Evolutionary conservation across 2,329 filamentous ascomycete species (phyloP).

Genomic region (Ceratocystis papillata): DNA sequence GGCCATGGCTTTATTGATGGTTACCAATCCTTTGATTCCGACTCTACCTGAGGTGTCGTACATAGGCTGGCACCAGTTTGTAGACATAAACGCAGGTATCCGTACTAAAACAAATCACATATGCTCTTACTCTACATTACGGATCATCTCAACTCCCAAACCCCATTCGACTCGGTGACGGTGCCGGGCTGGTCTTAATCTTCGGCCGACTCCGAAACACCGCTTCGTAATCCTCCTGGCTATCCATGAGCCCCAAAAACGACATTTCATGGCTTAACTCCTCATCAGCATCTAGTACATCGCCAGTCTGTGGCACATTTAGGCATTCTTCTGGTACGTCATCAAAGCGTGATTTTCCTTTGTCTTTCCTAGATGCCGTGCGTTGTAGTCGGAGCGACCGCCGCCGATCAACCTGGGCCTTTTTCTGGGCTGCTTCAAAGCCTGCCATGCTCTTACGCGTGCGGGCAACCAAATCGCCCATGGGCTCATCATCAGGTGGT

Average conservation of each 20-base stretch:
- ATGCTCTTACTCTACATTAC: no score
- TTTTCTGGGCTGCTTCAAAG: conserved; percentile 50
- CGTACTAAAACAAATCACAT: no score
- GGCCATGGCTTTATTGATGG: neutral
- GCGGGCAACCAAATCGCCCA: conserved; percentile 45
- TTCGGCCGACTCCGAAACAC: conserved; percentile 78
- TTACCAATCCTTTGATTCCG: no score
- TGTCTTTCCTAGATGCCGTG: conserved; percentile 30
- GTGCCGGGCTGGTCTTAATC: conserved; percentile 62
- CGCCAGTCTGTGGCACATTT: conserved; percentile 3
- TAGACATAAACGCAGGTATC: no score
- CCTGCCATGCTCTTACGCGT: conserved; percentile 53
- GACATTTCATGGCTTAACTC: conserved; percentile 33
- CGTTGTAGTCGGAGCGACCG: conserved; percentile 33
- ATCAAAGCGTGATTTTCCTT: conserved; percentile 28
- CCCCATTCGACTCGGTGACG: conserved; percentile 34
- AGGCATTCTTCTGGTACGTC: conserved; percentile 37
- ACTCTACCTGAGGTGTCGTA: no score
- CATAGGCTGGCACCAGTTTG: no score
- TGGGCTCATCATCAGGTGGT: conserved; percentile 26
- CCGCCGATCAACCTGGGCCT: conserved; percentile 47
- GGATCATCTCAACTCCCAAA: conserved; percentile 17
- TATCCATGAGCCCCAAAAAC: conserved; percentile 56
- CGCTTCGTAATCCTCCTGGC: conserved; percentile 63
- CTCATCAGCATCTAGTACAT: conserved; percentile 26